Conservation (phyloP, 805 yeast genomes). For the Saturnispora halmiae region DNA sequence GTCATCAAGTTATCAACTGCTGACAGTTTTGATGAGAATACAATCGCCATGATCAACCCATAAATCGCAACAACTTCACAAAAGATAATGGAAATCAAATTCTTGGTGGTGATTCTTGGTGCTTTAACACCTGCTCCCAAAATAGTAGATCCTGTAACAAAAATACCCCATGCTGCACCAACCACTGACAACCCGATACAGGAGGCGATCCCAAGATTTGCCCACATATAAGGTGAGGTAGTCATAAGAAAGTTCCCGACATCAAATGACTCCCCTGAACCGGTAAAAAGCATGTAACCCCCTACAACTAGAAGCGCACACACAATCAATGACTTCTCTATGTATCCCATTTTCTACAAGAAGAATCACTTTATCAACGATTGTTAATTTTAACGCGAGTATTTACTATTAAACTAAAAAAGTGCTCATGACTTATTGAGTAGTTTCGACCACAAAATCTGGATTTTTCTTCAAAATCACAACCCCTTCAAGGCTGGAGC, state of each 20-base stretch:
- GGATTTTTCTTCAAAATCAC: constrained; percentile 90
- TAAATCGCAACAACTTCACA: constrained; percentile 99
- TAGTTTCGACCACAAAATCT: constrained; percentile 45
- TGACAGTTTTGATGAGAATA: constrained; percentile 80
- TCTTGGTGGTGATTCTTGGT: constrained; percentile 95
- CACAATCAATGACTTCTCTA: background rate
- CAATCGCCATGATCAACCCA: constrained; percentile 96
- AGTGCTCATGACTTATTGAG: background rate
- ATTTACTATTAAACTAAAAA: background rate
- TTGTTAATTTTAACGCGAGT: background rate
- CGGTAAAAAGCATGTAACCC: constrained; percentile 66
- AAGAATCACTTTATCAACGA: background rate
- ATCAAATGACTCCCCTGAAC: constrained; percentile 86
- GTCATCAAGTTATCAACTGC: constrained; percentile 61
- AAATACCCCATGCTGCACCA: constrained; percentile 99
- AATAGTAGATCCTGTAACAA: constrained; percentile 88
- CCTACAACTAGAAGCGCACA: constrained; percentile 13
- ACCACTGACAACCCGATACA: constrained; percentile 93
- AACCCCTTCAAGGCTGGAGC: constrained; percentile 82
- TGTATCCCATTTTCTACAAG: background rate
- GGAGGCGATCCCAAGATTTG: constrained; percentile 74
- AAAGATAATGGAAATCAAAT: constrained; percentile 90
- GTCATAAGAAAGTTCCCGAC: constrained; percentile 79
- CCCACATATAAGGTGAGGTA: constrained; percentile 97
- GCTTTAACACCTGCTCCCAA: constrained; percentile 98